These are phyloP conservation scores for Pythium dissimile DNA, from an alignment of 352 stramenopile genomes.

Conservation along the genomic window DNA sequence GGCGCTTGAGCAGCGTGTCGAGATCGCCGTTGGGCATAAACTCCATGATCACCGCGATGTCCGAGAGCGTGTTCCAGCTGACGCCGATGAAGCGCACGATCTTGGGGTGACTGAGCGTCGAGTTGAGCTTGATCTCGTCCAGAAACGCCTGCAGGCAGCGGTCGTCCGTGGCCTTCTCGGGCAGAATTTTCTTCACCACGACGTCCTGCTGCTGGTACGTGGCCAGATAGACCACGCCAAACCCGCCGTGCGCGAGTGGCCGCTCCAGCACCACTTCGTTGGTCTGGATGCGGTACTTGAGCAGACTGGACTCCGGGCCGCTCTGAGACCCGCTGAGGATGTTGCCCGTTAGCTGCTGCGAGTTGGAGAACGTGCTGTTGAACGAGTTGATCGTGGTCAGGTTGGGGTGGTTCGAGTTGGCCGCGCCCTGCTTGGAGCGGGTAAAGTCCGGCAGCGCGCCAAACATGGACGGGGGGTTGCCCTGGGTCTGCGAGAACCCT, in stretches of 20 bases:
- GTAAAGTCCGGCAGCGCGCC: conserved; percentile 28
- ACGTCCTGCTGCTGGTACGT: conserved; percentile 55
- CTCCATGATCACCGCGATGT: conserved; percentile 80
- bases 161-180: conserved; percentile 77
- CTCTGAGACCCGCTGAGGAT: conserved; percentile 40
- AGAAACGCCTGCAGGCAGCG: conserved; percentile 65
- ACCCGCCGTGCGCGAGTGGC: conserved; percentile 68
- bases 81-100: conserved; percentile 80
- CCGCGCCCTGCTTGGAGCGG: conserved; percentile 2
- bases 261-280: conserved; percentile 60
- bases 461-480: conserved; percentile 40
- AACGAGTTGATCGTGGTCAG: conserved; percentile 38
- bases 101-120: conserved; percentile 74
- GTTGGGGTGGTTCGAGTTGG: conserved; percentile 14
- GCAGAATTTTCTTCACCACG: conserved; percentile 83
- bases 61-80: conserved; percentile 82
- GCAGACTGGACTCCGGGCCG: conserved; percentile 47
- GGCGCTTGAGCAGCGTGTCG: conserved; percentile 56
- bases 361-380: conserved; percentile 36
- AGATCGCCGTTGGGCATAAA: conserved; percentile 78
- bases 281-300: conserved; percentile 75
- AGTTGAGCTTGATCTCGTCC: conserved; percentile 83
- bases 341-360: conserved; percentile 34
- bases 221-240: conserved; percentile 69
- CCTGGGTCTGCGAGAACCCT: conserved; percentile 18